Evolutionary conservation across 768 basidiomycete species (phyloP), one percentile per base, ranked within the genome.

Genomic region (Russula earlei): DNA sequence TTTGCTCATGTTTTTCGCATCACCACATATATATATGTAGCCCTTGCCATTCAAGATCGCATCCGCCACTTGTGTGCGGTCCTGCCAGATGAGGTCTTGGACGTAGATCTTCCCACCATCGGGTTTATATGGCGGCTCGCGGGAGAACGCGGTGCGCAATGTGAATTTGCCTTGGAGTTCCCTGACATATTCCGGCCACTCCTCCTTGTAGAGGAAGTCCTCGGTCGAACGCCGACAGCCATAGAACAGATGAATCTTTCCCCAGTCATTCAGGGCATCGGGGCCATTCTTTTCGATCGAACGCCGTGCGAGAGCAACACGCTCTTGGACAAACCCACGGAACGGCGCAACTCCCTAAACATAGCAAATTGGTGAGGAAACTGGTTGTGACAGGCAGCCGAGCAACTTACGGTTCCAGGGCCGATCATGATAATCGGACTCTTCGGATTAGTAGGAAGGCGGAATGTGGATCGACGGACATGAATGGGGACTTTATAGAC

Each of bases 391-490:
- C 22, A 37, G 29, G 48, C 44, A 25, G 8, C 31, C 22, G 14
- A 14, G 31, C 44, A 37, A 80, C 90, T 74, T 68, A 95, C 93
- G 55, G 94, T 99, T 51, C 96, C 96, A 59, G 96, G 96, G 40
- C 96, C 96, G 68, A 99, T 82, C 96, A 99, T 98, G 71, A 99
- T 91, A 49, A 99, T 87, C 2, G 96, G 96, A 57, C 89, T 95
- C 77, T 96, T 97, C 34, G 96, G 96, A 68, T 92, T 93, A 17
- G 96, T 98, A 9, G 96, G 96, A 48, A 99, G 74, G 49, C 96
- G 79, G 83, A 99, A 99, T 3, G 95, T 98, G 15, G 92, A 95
- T 46, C 96, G 82, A 52, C 96, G 81, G 57, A 99, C 91, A 65
- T 99, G 96, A 51, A 98, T 78, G 9, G 96, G 96, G 0, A 88